Evolutionary conservation across 2,329 filamentous ascomycete genomes (phyloP).

Genomic region (Xylariaceae sp.): DNA sequence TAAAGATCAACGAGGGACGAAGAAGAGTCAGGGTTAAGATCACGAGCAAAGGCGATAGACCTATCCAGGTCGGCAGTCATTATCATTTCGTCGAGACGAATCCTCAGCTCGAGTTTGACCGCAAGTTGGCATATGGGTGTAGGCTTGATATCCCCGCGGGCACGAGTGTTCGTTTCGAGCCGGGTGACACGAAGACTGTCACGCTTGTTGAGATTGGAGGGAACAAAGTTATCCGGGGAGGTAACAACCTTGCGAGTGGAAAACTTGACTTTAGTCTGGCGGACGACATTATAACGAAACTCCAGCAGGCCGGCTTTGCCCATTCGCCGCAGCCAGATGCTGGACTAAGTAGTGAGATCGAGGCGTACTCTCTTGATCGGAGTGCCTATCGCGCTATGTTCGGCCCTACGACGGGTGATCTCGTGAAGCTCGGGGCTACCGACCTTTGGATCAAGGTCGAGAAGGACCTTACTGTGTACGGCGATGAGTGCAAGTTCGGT

Average conservation of each 20-base stretch:
- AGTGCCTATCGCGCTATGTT: constrained; percentile 84
- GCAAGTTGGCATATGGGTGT: constrained; percentile 75
- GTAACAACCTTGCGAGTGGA: constrained; percentile 75
- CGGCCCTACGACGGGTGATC: constrained; percentile 83
- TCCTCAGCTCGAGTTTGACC: constrained; percentile 83
- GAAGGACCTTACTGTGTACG: constrained; percentile 77
- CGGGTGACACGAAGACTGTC: constrained; percentile 87
- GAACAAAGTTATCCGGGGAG: constrained; percentile 73
- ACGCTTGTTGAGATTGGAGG: constrained; percentile 86
- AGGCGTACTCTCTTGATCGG: constrained; percentile 68
- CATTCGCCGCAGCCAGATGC: constrained; percentile 65
- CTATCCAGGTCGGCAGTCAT: constrained; percentile 89
- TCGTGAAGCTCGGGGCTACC: constrained; percentile 76
- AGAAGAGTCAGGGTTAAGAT: constrained; percentile 71
- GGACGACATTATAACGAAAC: constrained; percentile 61
- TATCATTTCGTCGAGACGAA: constrained; percentile 98
- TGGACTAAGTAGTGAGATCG: constrained; percentile 49
- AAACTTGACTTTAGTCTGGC: constrained; percentile 60
- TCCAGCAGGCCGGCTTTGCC: constrained; percentile 72
- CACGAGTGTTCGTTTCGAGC: constrained; percentile 90
- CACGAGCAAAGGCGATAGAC: constrained; percentile 81
- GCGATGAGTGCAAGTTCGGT: constrained; percentile 93
- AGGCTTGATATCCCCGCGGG: constrained; percentile 86
- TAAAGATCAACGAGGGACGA: constrained; percentile 70
- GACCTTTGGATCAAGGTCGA: constrained; percentile 90